Evolutionary conservation across 495 filamentous ascomycete genomes (phyloP), one percentile per base, ranked within the genome.

Genomic region (Xylaria cubensis): DNA sequence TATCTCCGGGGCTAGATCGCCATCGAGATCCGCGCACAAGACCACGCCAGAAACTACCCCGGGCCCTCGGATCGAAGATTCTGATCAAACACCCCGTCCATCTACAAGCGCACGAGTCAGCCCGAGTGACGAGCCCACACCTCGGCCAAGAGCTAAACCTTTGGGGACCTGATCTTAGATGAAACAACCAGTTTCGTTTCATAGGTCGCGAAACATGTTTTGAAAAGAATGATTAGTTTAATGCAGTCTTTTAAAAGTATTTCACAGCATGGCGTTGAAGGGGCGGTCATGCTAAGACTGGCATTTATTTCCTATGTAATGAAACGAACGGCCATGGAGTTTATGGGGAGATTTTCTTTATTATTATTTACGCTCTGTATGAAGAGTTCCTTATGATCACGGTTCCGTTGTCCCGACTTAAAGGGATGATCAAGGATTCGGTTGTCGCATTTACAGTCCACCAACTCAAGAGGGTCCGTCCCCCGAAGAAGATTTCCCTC

Each of bases 191-290:
- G 17, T 41, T 41, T 39, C 46, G 17, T 41, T 41, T 39, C 46
- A n/a, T 26, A 48, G 42, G 17, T 9, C 36, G 15, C 55, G 26
- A 36, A 51, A 41, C 19, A 29, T 41, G 32, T 39, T 53, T 26
- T 46, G 12, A 44, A 42, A 51, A 51, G 19, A 51, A 70, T 51
- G 41, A 41, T 32, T 9, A 36, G 12, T 70, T 29, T 36, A 61
- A 61, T 61, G 58, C 34, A 61, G 58, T 61, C 58, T 39, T 63
- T 41, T n/a, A 34, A 53, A 56, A 72, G 58, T 73, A 64, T 46
- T 68, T 61, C 67, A 70, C 69, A 76, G 75, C 76, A 76, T 75
- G 77, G 75, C 74, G 77, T 78, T 79, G 58, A 72, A 50, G 55
- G 72, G 73, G 66, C 55, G 53, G 71, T 67, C 44, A 71, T 73